Percentiles rank a stretch among this genome's conserved stretches.
Conservation (phyloP, 2,329 filamentous ascomycete species). For the Geoglossum cookeanum region DNA sequence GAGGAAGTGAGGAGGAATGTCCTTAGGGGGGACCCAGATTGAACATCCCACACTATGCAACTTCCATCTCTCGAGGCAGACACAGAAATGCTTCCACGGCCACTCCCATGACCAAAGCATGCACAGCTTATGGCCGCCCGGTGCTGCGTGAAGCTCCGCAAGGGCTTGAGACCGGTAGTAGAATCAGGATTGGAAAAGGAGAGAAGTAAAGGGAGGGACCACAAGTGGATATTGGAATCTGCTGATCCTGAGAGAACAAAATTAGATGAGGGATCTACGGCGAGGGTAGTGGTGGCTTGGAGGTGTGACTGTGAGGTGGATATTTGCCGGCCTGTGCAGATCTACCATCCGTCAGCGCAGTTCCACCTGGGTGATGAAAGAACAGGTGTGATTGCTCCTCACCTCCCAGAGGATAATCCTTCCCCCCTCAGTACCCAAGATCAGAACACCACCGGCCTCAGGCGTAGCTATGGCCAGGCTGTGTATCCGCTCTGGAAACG, state of each 20-base stretch:
- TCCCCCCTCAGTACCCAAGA: constrained; percentile 69
- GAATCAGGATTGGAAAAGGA: constrained; percentile 31
- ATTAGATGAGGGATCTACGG: constrained; percentile 46
- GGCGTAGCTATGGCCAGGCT: constrained; percentile 55
- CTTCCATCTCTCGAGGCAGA: constrained; percentile 75
- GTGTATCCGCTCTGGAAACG: constrained; percentile 72
- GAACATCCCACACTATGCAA: constrained; percentile 84
- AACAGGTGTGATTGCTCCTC: constrained; percentile 14
- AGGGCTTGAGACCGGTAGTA: constrained; percentile 38
- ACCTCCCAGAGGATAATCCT: constrained; percentile 89
- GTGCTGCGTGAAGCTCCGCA: constrained; percentile 61
- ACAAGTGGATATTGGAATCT: constrained; percentile 83
- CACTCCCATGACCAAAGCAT: constrained; percentile 44
- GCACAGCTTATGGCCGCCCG: constrained; percentile 49
- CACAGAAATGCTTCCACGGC: constrained; percentile 62
- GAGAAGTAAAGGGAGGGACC: constrained; percentile 62
- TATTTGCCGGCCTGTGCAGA: constrained; percentile 55
- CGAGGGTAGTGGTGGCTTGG: constrained; percentile 60
- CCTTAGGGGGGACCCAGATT: constrained; percentile 53
- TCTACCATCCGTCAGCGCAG: constrained; percentile 24
- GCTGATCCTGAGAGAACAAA: constrained; percentile 62
- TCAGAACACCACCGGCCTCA: constrained; percentile 31
- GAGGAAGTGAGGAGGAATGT: constrained; percentile 63
- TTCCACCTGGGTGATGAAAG: constrained; percentile 12
- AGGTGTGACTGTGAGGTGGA: constrained; percentile 62